A percentile compares a stretch with the other conserved stretches of the same genome.
Conservation (phyloP, 441 rosid species). For the Adansonia grandidieri region DNA sequence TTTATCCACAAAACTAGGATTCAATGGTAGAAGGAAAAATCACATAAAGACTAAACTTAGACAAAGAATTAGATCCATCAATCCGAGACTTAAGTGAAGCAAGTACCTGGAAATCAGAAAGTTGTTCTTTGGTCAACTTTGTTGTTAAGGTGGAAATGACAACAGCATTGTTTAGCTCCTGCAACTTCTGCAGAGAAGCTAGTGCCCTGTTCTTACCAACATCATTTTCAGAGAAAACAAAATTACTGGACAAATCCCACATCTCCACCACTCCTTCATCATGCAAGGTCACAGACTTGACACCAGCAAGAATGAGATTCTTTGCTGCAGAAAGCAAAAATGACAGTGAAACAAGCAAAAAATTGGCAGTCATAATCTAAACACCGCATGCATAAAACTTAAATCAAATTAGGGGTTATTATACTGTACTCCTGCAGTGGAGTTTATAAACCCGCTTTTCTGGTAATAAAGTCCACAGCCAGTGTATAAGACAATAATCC, state of each 20-base stretch:
- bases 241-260: slow-evolving; percentile 90
- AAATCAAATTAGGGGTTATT: background rate
- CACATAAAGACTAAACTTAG: background rate
- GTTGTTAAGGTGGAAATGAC: slow-evolving; percentile 67
- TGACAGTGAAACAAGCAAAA: background rate
- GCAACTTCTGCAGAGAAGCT: slow-evolving; percentile 86
- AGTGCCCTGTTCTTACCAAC: slow-evolving; percentile 89
- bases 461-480: background rate
- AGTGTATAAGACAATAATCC: background rate
- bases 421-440: background rate
- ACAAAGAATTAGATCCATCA: slow-evolving; percentile 2
- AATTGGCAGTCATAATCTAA: background rate
- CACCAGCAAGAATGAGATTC: slow-evolving; percentile 94
- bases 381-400: background rate
- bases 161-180: slow-evolving; percentile 90
- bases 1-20: background rate
- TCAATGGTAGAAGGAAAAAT: background rate
- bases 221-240: slow-evolving; percentile 77
- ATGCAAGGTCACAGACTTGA: slow-evolving; percentile 89
- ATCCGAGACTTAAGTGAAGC: background rate
- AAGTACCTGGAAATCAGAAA: slow-evolving; percentile 27
- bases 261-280: slow-evolving; percentile 79
- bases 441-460: background rate
- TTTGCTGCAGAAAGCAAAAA: slow-evolving; percentile 58
- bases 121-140: slow-evolving; percentile 68